These are phyloP conservation scores for Plectosphaerella sp. DNA, from an alignment of 2,329 filamentous ascomycete genomes.

Conservation along the genomic window DNA sequence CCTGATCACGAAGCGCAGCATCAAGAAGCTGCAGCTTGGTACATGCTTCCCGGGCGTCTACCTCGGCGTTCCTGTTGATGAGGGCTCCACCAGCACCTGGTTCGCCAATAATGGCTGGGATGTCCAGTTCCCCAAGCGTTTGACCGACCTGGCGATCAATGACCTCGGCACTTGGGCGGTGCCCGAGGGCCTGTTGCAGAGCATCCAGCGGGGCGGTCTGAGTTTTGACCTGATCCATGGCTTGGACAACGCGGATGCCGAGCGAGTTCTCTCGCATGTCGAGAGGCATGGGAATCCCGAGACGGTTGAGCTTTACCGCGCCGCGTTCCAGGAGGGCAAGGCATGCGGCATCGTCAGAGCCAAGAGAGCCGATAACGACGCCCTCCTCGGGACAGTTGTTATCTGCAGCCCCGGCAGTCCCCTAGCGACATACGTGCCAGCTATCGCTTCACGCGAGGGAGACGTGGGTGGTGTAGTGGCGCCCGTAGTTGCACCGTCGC, in stretches of 20 bases:
- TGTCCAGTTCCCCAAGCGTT: slow-evolving; percentile 50
- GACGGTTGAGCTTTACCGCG: slow-evolving; percentile 73
- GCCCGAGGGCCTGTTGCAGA: slow-evolving; percentile 72
- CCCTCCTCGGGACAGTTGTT: slow-evolving; percentile 74
- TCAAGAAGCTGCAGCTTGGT: slow-evolving; percentile 79
- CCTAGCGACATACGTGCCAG: slow-evolving; percentile 66
- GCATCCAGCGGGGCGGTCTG: slow-evolving; percentile 66
- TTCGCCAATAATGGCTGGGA: slow-evolving; percentile 92
- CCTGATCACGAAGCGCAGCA: slow-evolving; percentile 62
- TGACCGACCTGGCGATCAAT: slow-evolving; percentile 66
- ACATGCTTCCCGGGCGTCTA: slow-evolving; percentile 80
- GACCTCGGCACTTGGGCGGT: slow-evolving; percentile 70
- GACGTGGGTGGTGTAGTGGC: slow-evolving; percentile 73
- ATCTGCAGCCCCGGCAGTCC: slow-evolving; percentile 68
- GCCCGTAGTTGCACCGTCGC: slow-evolving; percentile 66
- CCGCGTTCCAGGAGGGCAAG: slow-evolving; percentile 66
- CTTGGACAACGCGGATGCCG: slow-evolving; percentile 68
- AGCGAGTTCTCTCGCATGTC: slow-evolving; percentile 70
- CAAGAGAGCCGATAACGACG: slow-evolving; percentile 61
- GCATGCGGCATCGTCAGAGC: slow-evolving; percentile 80
- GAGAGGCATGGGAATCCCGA: slow-evolving; percentile 71
- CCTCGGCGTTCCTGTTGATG: slow-evolving; percentile 68
- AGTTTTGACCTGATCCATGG: slow-evolving; percentile 83
- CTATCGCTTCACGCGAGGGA: slow-evolving; percentile 54
- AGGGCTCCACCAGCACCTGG: slow-evolving; percentile 62